phyloP scores from a whole-genome alignment of 208 protist species.

The Trypanosoma rangeli region DNA sequence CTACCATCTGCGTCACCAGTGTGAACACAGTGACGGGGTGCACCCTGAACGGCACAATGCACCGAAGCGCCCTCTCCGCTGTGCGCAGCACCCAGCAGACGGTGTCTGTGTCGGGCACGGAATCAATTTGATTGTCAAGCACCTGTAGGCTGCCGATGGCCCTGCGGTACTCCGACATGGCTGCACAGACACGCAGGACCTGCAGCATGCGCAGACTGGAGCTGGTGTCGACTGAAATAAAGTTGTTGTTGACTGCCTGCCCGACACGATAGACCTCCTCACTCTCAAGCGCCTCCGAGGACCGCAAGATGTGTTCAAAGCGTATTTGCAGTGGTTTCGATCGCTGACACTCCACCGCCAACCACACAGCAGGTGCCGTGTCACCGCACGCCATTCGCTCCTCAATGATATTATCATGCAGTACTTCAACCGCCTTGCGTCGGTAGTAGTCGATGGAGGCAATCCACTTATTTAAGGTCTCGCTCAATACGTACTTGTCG shows the following conservation, averaged over 20 bases:
- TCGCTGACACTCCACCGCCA: conserved; percentile 63
- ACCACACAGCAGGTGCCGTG: conserved; percentile 54
- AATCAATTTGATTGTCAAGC: background rate
- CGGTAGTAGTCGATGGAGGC: conserved; percentile 51
- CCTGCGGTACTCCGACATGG: conserved; percentile 50
- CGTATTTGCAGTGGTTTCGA: conserved; percentile 47
- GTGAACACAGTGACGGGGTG: conserved; percentile 53
- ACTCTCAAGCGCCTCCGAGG: conserved; percentile 34
- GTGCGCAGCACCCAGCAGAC: conserved; percentile 32
- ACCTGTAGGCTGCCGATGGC: conserved; percentile 8
- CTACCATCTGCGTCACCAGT: conserved; percentile 48
- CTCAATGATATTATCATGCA: conserved; percentile 48
- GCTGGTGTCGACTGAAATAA: conserved; percentile 53
- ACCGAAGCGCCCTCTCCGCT: conserved; percentile 43
- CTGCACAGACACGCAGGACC: conserved; percentile 51
- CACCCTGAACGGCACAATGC: conserved; percentile 40
- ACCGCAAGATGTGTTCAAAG: conserved; percentile 37
- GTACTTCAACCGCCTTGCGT: conserved; percentile 35
- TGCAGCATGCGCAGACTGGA: conserved; percentile 43
- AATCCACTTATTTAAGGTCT: conserved; percentile 60
- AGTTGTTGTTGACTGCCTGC: conserved; percentile 60
- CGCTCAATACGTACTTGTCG: conserved; percentile 36
- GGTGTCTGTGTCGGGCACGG: conserved; percentile 2
- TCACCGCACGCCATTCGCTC: conserved; percentile 35
- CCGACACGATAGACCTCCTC: conserved; percentile 53